A percentile compares a stretch with the other conserved stretches of the same genome.
Conservation (phyloP, 2,329 filamentous ascomycete species). For the Fusarium vanettenii region DNA sequence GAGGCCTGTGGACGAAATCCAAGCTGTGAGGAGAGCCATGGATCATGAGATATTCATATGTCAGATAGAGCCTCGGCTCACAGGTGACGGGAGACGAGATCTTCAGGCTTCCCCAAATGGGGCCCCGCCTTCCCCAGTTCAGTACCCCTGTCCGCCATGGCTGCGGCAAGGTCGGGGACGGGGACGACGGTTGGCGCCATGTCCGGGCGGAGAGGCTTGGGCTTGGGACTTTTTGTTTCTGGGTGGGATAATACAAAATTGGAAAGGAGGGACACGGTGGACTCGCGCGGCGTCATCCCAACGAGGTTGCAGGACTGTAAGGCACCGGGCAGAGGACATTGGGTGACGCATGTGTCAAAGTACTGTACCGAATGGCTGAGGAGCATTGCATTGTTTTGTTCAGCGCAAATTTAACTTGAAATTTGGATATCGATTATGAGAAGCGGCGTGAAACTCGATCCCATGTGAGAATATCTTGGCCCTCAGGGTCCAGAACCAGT, state of each 20-base stretch:
- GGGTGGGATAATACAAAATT: neutral
- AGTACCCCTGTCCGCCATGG: constrained; percentile 10
- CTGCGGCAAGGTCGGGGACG: constrained; percentile 19
- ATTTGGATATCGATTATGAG: neutral
- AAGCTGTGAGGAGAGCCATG: constrained; percentile 56
- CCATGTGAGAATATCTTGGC: neutral
- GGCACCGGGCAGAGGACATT: neutral
- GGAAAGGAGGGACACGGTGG: neutral
- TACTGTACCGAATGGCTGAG: neutral
- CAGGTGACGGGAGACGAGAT: constrained; percentile 3
- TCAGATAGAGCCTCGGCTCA: constrained; percentile 41
- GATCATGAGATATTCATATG: constrained; percentile 38
- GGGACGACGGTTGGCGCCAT: constrained; percentile 16
- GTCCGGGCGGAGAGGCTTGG: constrained; percentile 6
- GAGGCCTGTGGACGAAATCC: constrained; percentile 63
- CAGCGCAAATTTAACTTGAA: neutral
- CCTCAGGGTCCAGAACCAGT: neutral
- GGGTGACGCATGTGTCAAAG: neutral
- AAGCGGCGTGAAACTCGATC: neutral
- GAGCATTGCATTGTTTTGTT: neutral
- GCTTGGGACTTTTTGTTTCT: constrained; percentile 12
- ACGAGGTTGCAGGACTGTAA: constrained; percentile 1
- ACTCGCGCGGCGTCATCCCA: neutral
- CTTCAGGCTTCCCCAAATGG: neutral
- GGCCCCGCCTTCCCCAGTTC: constrained; percentile 10